Conservation (phyloP, 352 stramenopile species). For the Vaucheria bursata region DNA sequence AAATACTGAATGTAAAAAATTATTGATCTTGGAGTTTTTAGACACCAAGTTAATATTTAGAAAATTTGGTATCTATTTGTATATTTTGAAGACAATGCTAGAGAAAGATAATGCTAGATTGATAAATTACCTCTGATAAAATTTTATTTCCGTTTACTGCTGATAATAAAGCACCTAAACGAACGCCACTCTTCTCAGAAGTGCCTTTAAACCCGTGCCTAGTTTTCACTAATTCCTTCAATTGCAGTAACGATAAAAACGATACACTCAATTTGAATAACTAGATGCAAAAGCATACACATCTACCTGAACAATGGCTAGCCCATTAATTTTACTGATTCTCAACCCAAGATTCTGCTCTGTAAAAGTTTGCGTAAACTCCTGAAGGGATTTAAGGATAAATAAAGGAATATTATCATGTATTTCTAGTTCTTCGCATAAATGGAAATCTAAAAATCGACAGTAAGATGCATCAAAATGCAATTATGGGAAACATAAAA, state of each 20-base stretch:
- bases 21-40: too few relatives aligned
- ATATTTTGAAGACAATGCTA: too few relatives aligned
- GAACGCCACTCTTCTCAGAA: background rate
- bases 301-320: constrained; percentile 1
- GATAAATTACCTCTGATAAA: background rate
- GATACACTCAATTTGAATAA: background rate
- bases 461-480: too few relatives aligned
- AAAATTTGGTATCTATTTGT: too few relatives aligned
- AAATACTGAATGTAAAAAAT: too few relatives aligned
- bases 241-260: constrained; percentile 1
- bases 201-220: background rate
- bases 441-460: too few relatives aligned
- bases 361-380: constrained; percentile 2
- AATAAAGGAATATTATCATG: too few relatives aligned
- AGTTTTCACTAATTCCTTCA: background rate
- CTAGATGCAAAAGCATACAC: background rate
- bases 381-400: too few relatives aligned
- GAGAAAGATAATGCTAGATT: too few relatives aligned
- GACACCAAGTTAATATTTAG: too few relatives aligned
- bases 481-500: too few relatives aligned
- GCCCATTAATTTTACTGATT: background rate
- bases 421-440: too few relatives aligned
- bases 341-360: background rate
- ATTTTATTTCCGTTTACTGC: background rate
- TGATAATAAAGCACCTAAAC: background rate